Percentiles rank a stretch among this genome's conserved stretches.
Evolutionary conservation across 176 grass and related monocot species (phyloP).

Genomic region (Oryza rufipogon): DNA sequence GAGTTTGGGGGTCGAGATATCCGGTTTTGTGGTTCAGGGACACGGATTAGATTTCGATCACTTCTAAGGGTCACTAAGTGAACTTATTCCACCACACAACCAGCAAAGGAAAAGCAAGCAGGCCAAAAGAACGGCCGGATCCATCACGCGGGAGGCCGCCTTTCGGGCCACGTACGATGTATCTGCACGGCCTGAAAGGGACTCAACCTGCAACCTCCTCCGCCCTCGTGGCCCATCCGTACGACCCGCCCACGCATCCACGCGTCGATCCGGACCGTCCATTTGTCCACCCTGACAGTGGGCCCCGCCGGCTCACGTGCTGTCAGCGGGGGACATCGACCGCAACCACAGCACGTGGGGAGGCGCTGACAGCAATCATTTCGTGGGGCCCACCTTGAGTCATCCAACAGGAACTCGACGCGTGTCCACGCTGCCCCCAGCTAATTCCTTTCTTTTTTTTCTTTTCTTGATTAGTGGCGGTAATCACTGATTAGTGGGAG

Average conservation of each 20-base stretch:
- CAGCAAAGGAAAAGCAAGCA: not conserved
- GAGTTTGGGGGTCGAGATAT: too few relatives aligned
- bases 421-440: not conserved
- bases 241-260: too few relatives aligned
- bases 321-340: not conserved
- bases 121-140: not conserved
- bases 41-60: too few relatives aligned
- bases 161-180: conserved; percentile 26
- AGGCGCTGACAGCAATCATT: not conserved
- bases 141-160: not conserved
- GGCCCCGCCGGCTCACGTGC: not conserved
- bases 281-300: not conserved
- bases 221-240: too few relatives aligned
- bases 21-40: too few relatives aligned
- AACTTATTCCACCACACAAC: not conserved
- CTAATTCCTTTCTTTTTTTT: too few relatives aligned
- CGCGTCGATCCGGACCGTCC: not conserved
- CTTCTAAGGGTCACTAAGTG: too few relatives aligned
- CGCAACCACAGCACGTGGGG: not conserved
- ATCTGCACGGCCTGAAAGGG: not conserved
- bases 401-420: not conserved
- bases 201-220: too few relatives aligned
- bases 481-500: too few relatives aligned
- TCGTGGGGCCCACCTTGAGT: not conserved
- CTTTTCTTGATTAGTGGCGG: too few relatives aligned